Conservation (phyloP, 768 basidiomycete genomes). For the Amanita muscaria region DNA sequence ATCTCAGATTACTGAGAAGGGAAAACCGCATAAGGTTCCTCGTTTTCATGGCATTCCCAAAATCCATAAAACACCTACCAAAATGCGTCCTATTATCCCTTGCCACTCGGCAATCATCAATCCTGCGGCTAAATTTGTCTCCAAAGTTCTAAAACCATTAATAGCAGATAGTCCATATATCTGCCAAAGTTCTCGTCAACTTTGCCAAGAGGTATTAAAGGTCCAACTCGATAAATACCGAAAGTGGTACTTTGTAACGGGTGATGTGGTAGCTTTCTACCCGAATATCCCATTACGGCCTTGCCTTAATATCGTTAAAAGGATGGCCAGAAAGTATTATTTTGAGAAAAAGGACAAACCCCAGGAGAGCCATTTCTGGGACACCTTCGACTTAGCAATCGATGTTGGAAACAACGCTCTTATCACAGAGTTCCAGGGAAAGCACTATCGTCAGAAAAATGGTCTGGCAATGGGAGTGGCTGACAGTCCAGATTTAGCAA, state of each 20-base stretch:
- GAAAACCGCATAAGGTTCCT: slow-evolving; percentile 1
- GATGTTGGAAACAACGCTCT: slow-evolving; percentile 10
- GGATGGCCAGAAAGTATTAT: slow-evolving; percentile 2
- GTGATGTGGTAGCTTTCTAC: slow-evolving; percentile 10
- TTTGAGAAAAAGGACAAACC: neutral
- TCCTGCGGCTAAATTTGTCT: neutral
- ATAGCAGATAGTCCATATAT: neutral
- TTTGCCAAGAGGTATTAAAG: neutral
- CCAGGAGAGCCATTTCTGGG: neutral
- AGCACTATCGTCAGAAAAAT: slow-evolving; percentile 8
- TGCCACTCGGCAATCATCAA: neutral
- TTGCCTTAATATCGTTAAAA: neutral
- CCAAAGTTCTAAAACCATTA: neutral
- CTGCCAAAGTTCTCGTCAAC: neutral
- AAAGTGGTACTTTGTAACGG: slow-evolving; percentile 8
- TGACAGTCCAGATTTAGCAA: neutral
- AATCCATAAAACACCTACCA: neutral
- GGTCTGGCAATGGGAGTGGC: slow-evolving; percentile 5
- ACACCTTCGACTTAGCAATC: slow-evolving; percentile 4
- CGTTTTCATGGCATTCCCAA: slow-evolving; percentile 6
- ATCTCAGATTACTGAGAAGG: slow-evolving; percentile 5
- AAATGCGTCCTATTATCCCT: neutral
- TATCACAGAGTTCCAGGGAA: slow-evolving; percentile 8
- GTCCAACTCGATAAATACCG: neutral
- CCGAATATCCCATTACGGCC: slow-evolving; percentile 7